Base-by-base conservation (phyloP, 2,329 filamentous ascomycete species). In the Fusarium agapanthi region DNA sequence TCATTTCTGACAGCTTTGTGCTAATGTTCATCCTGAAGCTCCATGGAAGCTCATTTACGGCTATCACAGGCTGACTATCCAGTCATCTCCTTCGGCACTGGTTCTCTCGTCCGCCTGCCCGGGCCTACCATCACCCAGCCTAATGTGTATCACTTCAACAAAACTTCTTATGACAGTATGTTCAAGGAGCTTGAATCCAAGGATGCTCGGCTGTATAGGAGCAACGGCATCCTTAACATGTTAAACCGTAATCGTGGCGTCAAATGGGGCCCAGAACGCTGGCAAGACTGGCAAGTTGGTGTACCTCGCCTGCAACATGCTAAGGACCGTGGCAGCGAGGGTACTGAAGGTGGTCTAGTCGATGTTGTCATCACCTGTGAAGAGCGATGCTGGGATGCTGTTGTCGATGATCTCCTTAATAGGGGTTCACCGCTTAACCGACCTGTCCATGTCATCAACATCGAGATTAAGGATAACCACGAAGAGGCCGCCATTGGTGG, bases 131-230 rank as follows among this genome's bases (percentile, higher is more conserved):
- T 98, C 72, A 92, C 91, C 12, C 94, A 98, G 81, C 96, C 96
- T 55, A 99, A 99, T 80, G 95, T 98, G 77, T 99, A 98, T 86
- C 91, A 94, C 77, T 99, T 99, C 90, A 98, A 99, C 85, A 94
- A 92, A 80, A 97, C 95, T 3, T 97, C 95, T 20, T 99, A 99
- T 83, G 91, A 94, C 78, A 91, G 91, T 79, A 99, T 99, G 88
- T 97, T 96, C 84, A 92, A 94, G 75, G 95, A 99, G 81, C 90
- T 99, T 15, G 89, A 93, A 71, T 82, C 89, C 40, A 98, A 98
- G 78, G 97, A 99, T 79, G 88, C 91, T 28, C 89, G 94, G 1
- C 86, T 99, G 3, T 99, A 99, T 84, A 91, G 90, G 45, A 92
- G 93, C 68, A 99, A 99, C 79, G 96, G 96, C 48, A 90, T 99